Conservation (phyloP, 2,329 filamentous ascomycete genomes). For the Cladophialophora yegresii region DNA sequence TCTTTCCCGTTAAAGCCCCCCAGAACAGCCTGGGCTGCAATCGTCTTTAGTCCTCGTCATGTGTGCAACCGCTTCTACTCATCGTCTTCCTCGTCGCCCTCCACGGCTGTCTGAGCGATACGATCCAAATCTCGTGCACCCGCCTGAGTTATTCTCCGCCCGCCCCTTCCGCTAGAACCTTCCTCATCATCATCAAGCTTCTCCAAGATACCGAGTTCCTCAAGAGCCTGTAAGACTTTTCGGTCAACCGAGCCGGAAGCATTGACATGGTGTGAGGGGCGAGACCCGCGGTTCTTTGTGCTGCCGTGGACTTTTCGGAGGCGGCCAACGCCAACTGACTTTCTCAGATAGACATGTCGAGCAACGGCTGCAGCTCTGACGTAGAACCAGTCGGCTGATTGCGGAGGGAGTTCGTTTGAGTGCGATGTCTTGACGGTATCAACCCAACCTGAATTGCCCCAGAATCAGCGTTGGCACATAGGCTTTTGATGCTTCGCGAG, state of each 20-base stretch:
- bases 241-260: slow-evolving; percentile 94
- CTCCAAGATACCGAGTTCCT: slow-evolving; percentile 99
- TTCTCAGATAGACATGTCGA: slow-evolving; percentile 98
- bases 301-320: slow-evolving; percentile 94
- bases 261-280: slow-evolving; percentile 92
- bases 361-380: slow-evolving; percentile 90
- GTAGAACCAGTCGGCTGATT: slow-evolving; percentile 96
- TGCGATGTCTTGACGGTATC: slow-evolving; percentile 98
- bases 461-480: slow-evolving; percentile 20
- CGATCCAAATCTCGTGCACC: slow-evolving; percentile 99
- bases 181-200: slow-evolving; percentile 73
- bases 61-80: slow-evolving; percentile 41
- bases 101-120: slow-evolving; percentile 78
- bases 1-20: neutral
- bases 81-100: slow-evolving; percentile 68
- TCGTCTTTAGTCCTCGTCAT: neutral
- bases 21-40: too few relatives aligned
- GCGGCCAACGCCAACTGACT: slow-evolving; percentile 97
- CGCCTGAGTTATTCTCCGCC: slow-evolving; percentile 94
- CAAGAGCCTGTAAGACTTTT: slow-evolving; percentile 93
- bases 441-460: slow-evolving; percentile 73
- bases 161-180: slow-evolving; percentile 91
- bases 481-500: neutral
- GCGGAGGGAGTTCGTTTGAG: slow-evolving; percentile 95
- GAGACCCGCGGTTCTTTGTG: slow-evolving; percentile 93